Evolutionary conservation across 202 grass and related monocot species (phyloP).

Genomic region (Carex arenaria): DNA sequence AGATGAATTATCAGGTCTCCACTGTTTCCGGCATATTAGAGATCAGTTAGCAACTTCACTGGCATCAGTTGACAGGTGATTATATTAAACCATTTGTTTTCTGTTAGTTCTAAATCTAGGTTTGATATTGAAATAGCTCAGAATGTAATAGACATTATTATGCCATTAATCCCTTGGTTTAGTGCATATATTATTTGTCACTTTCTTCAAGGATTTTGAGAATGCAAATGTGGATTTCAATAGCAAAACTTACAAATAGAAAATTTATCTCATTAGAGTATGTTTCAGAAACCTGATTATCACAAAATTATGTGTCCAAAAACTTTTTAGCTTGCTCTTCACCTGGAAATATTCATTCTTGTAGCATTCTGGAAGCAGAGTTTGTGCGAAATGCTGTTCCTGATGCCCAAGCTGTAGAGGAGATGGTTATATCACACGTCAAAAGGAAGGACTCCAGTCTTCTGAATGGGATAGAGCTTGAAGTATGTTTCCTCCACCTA

Average conservation of each 20-base stretch:
- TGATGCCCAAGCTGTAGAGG: conserved; percentile 73
- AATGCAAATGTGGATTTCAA: neutral
- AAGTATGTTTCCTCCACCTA: conserved; percentile 44
- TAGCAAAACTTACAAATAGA: neutral
- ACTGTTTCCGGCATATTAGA: conserved; percentile 94
- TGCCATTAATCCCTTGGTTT: neutral
- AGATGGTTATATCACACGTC: conserved; percentile 59
- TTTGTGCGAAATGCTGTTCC: conserved; percentile 90
- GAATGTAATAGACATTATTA: neutral
- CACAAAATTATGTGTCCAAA: neutral
- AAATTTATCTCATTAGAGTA: neutral
- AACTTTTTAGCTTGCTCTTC: conserved; percentile 37
- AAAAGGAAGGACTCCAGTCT: conserved; percentile 45
- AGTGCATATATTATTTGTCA: neutral
- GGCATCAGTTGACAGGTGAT: conserved; percentile 86
- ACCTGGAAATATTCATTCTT: conserved; percentile 79
- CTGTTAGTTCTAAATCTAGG: neutral
- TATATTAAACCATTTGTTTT: neutral
- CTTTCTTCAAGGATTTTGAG: neutral
- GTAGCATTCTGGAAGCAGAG: conserved; percentile 99
- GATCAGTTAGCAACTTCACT: conserved; percentile 78
- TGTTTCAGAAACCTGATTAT: neutral
- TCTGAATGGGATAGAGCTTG: conserved; percentile 64
- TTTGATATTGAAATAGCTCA: neutral
- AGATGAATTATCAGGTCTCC: conserved; percentile 89